Conservation (phyloP, 1,139 yeast genomes). For the Yamadazyma buinensis region DNA sequence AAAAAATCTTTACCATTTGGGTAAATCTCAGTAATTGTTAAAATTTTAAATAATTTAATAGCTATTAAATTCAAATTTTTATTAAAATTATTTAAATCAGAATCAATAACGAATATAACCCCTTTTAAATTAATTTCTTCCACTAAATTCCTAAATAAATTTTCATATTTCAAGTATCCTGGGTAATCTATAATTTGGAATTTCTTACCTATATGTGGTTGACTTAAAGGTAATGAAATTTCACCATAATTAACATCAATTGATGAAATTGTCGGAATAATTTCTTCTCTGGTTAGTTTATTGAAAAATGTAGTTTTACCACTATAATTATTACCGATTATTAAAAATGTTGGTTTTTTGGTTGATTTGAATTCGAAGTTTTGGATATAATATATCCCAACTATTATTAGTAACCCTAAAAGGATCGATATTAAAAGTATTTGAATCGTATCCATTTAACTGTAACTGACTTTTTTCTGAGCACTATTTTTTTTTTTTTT, state of each 20-base stretch:
- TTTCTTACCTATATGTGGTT: constrained; percentile 25
- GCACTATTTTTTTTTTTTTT: too few species aligned
- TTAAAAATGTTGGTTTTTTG: constrained; percentile 53
- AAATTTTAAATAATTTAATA: constrained; percentile 50
- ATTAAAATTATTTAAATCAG: constrained; percentile 22
- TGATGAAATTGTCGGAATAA: constrained; percentile 38
- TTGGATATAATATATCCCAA: constrained; percentile 22
- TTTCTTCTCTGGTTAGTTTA: constrained; percentile 17
- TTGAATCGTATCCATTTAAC: constrained; percentile 27
- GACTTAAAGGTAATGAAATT: constrained; percentile 33
- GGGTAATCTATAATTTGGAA: constrained; percentile 74
- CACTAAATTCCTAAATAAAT: constrained; percentile 40
- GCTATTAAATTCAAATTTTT: constrained; percentile 32
- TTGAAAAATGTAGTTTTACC: constrained; percentile 75
- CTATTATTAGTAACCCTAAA: constrained; percentile 21
- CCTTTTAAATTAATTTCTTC: constrained; percentile 52
- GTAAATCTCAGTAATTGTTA: constrained; percentile 54
- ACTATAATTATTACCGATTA: constrained; percentile 66
- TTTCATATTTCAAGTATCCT: constrained; percentile 73
- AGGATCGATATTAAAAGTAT: constrained; percentile 19
- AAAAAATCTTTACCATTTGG: constrained; percentile 67
- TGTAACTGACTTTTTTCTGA: too few species aligned
- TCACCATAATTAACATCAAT: constrained; percentile 35
- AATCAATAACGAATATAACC: constrained; percentile 65
- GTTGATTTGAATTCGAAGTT: constrained; percentile 18